A percentile compares a stretch with the other conserved stretches of the same genome.
Conservation (phyloP, 2,329 filamentous ascomycete genomes). For the Botryotinia calthae region DNA sequence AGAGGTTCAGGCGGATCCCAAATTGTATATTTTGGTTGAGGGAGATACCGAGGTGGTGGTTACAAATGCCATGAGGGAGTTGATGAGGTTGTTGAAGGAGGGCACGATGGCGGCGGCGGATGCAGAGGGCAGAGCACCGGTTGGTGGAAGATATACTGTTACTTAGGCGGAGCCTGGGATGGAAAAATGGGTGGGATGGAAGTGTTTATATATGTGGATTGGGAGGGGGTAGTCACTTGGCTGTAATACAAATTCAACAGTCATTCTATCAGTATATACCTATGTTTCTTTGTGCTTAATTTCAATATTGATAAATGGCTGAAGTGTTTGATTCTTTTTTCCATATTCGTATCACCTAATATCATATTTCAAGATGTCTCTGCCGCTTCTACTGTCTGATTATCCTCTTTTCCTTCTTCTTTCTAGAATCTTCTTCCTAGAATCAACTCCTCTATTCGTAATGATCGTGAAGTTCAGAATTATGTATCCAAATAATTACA, state of each 20-base stretch:
- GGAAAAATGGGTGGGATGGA: constrained; percentile 23
- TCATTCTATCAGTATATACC: background rate
- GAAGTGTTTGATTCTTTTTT: background rate
- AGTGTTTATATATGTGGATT: background rate
- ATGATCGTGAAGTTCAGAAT: background rate
- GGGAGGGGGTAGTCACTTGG: background rate
- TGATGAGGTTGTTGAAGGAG: constrained; percentile 84
- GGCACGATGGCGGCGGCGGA: constrained; percentile 87
- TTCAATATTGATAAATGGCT: background rate
- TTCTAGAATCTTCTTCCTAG: constrained; percentile 62
- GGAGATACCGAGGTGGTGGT: constrained; percentile 94
- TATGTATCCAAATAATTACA: background rate
- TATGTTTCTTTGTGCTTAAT: background rate
- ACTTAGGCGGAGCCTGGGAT: constrained; percentile 48
- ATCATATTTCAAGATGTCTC: background rate
- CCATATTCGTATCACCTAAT: background rate
- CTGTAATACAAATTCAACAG: background rate
- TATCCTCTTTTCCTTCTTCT: constrained; percentile 27
- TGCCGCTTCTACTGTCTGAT: background rate
- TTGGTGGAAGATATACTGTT: constrained; percentile 82
- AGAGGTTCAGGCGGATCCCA: constrained; percentile 76
- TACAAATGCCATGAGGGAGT: constrained; percentile 82
- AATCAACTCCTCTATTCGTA: constrained; percentile 57
- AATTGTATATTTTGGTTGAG: constrained; percentile 96
- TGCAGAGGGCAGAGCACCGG: constrained; percentile 75